Base-by-base conservation (phyloP, 2,329 filamentous ascomycete species). In the Chrysoporthe austroafricana region DNA sequence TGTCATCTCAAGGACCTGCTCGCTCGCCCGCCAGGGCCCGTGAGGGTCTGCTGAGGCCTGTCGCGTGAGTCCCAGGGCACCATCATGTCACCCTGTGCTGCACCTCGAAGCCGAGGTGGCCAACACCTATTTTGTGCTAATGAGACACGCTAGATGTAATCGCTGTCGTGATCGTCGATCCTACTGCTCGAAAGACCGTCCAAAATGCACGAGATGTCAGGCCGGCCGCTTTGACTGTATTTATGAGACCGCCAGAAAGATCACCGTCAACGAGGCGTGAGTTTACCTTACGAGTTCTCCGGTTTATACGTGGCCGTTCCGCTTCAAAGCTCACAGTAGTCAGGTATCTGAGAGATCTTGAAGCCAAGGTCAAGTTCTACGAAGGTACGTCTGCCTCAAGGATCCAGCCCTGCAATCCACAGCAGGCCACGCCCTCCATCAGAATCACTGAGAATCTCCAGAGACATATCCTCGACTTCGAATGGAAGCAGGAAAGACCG, bases 161-260 rank as follows among this genome's bases (percentile, higher is more conserved):
- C 72, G 74, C 18, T 80, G 78, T 66, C 76, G 78, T 5, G 73
- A 75, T 34, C 73, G 78, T 13, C 74, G 76, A 4, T 77, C 77
- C 0, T 78, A 74, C 52, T 80, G 78, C 71, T 78, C 77, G 21
- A 79, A 79, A 63, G 77, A 79, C 14, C 76, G 76, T 58, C 78
- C 78, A 1, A 72, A 69, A 26, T 80, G 78, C 59, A 74, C 74
- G 36, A 70, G 78, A 64, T 79, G 78, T 61, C 75, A 74, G 32
- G 76, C 76, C 18, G 70, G 72, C 43, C 72, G 72, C 1, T 66
- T 76, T 13, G 71, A 70, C 42, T 80, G 78, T 59, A 66, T 74
- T n/a, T 80, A 79, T 56, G 77, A 77, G 56, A 76, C 74, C 50
- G 73, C 77, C 2, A 72, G 78, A 11, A 79, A 77, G 64, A 74